Conservation (phyloP, 2,329 filamentous ascomycete species). For the Trichophyton mentagrophytes region DNA sequence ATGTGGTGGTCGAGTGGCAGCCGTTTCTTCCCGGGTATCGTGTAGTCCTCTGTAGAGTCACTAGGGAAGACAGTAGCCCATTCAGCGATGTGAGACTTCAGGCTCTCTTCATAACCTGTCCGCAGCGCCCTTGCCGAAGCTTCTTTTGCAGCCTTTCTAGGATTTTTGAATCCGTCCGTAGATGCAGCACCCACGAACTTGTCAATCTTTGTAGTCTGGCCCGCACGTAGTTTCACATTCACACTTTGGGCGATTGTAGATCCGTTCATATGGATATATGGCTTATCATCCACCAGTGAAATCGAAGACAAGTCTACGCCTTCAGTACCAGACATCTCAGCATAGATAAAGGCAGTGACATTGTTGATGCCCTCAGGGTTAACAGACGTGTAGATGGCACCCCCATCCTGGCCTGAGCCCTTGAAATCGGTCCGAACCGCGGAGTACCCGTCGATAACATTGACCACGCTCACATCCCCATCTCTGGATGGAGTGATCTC, state of each 20-base stretch:
- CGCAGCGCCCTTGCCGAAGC: slow-evolving; percentile 41
- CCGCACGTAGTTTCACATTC: slow-evolving; percentile 40
- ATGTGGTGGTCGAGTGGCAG: slow-evolving; percentile 46
- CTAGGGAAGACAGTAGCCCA: slow-evolving; percentile 51
- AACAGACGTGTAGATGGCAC: slow-evolving; percentile 53
- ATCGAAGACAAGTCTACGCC: slow-evolving; percentile 34
- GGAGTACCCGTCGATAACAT: slow-evolving; percentile 54
- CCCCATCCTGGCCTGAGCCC: slow-evolving; percentile 42
- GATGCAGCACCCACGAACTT: slow-evolving; percentile 60
- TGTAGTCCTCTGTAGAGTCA: slow-evolving; percentile 52
- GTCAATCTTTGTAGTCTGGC: slow-evolving; percentile 42
- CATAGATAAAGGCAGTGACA: slow-evolving; percentile 49
- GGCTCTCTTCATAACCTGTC: slow-evolving; percentile 43
- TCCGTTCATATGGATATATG: slow-evolving; percentile 43
- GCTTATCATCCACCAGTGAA: slow-evolving; percentile 32
- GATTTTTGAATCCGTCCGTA: slow-evolving; percentile 51
- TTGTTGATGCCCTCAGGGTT: slow-evolving; percentile 49
- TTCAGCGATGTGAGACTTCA: slow-evolving; percentile 46
- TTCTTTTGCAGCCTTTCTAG: slow-evolving; percentile 41
- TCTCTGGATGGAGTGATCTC: slow-evolving; percentile 44
- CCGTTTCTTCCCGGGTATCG: slow-evolving; percentile 42
- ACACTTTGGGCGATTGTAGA: slow-evolving; percentile 54
- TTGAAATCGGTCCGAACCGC: slow-evolving; percentile 52
- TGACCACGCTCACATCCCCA: slow-evolving; percentile 47
- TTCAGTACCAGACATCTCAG: slow-evolving; percentile 29